Evolutionary conservation across 1,284 basidiomycete genomes (phyloP).

Genomic region (Sporisorium graminicola): DNA sequence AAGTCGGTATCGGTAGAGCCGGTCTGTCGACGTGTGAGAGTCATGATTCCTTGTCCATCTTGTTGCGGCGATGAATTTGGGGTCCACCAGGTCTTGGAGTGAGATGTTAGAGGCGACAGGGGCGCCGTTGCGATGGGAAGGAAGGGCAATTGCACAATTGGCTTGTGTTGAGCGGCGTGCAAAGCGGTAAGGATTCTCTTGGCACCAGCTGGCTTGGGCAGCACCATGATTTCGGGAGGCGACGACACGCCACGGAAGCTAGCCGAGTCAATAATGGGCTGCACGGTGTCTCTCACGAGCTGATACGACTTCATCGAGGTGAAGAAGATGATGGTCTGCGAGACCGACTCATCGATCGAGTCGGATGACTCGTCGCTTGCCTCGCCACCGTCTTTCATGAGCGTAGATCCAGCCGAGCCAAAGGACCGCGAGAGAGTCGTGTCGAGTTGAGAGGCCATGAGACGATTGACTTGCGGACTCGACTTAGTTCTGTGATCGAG

Average conservation of each 20-base stretch:
- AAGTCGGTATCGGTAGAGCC: slow-evolving; percentile 22
- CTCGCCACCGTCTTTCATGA: slow-evolving; percentile 12
- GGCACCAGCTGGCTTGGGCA: slow-evolving; percentile 55
- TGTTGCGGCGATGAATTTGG: slow-evolving; percentile 15
- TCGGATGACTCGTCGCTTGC: not conserved
- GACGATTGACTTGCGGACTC: slow-evolving; percentile 48
- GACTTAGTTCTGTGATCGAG: slow-evolving; percentile 51
- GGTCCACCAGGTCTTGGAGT: slow-evolving; percentile 49
- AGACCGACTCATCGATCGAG: slow-evolving; percentile 24
- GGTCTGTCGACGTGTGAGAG: slow-evolving; percentile 24
- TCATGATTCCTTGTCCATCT: slow-evolving; percentile 34
- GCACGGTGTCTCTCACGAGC: slow-evolving; percentile 46
- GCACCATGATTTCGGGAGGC: slow-evolving; percentile 59
- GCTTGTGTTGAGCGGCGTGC: slow-evolving; percentile 52
- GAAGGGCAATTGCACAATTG: slow-evolving; percentile 89
- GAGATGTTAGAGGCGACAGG: slow-evolving; percentile 57
- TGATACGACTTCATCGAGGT: slow-evolving; percentile 56
- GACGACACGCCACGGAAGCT: slow-evolving; percentile 39
- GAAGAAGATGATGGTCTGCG: slow-evolving; percentile 60
- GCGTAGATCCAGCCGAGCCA: slow-evolving; percentile 16
- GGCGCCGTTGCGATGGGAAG: slow-evolving; percentile 90
- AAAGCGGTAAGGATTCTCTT: slow-evolving; percentile 55
- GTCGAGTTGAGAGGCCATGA: slow-evolving; percentile 29
- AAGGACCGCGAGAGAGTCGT: slow-evolving; percentile 22
- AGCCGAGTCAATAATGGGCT: slow-evolving; percentile 57